These are phyloP conservation scores for Scheffersomyces amazonensis DNA, from an alignment of 805 yeast genomes.

Conservation along the genomic window DNA sequence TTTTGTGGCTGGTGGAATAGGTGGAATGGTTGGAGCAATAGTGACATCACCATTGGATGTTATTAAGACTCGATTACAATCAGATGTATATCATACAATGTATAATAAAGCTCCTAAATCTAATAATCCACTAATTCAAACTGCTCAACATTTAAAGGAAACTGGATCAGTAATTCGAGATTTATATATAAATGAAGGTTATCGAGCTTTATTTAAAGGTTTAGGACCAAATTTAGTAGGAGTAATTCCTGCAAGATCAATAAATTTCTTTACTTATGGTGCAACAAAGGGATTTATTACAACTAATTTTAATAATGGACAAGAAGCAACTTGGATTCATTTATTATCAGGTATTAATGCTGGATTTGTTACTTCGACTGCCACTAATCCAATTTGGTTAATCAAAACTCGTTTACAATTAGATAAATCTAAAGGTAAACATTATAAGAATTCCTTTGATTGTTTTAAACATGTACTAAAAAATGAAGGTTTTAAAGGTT, in stretches of 20 bases:
- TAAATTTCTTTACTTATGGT: slow-evolving; percentile 96
- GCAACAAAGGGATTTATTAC: slow-evolving; percentile 79
- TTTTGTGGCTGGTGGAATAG: slow-evolving; percentile 88
- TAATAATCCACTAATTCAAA: slow-evolving; percentile 38
- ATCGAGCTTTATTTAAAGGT: slow-evolving; percentile 86
- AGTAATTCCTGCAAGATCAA: slow-evolving; percentile 96
- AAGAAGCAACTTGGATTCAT: slow-evolving; percentile 84
- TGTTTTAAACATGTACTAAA: slow-evolving; percentile 68
- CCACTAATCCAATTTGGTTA: slow-evolving; percentile 97
- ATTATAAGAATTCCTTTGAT: slow-evolving; percentile 82
- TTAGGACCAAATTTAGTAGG: slow-evolving; percentile 96
- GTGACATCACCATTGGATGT: slow-evolving; percentile 95
- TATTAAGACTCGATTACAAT: slow-evolving; percentile 91
- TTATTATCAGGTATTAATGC: slow-evolving; percentile 84
- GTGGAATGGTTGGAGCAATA: slow-evolving; percentile 97
- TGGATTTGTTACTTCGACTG: slow-evolving; percentile 91
- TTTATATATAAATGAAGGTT: slow-evolving; percentile 76
- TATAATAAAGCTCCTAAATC: slow-evolving; percentile 24
- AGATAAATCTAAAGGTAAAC: slow-evolving; percentile 66
- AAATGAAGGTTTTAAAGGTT: slow-evolving; percentile 75
- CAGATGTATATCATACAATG: slow-evolving; percentile 68
- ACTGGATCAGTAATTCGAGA: slow-evolving; percentile 69
- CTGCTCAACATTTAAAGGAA: slow-evolving; percentile 73
- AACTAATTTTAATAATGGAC: slow-evolving; percentile 61
- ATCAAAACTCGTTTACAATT: slow-evolving; percentile 92